Conservation (phyloP, 495 filamentous ascomycete species). For the Aspergillus incahuasiensis region DNA sequence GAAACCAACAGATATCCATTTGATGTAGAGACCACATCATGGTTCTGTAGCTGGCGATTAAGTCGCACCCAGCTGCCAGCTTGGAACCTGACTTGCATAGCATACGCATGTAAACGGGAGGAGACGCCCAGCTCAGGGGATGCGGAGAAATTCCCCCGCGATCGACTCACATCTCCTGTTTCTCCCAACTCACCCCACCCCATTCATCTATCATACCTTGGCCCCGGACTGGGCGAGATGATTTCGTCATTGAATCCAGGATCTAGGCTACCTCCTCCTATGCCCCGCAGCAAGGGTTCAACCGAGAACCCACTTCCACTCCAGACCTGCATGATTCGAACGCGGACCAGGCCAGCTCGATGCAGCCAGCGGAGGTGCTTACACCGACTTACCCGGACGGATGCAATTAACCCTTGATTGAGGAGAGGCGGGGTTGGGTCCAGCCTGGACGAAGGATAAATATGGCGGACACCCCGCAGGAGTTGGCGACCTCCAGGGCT, state of each 20-base stretch:
- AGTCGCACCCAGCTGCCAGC: too few species aligned
- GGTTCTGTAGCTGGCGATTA: too few species aligned
- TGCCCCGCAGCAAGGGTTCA: background rate
- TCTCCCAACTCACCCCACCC: background rate
- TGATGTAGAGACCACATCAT: too few species aligned
- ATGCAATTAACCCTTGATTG: background rate
- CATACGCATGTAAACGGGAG: too few species aligned
- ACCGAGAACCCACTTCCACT: background rate
- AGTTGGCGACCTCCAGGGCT: background rate
- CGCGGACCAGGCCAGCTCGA: background rate
- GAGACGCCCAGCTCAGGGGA: background rate
- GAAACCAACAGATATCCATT: too few species aligned
- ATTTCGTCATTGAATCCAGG: background rate
- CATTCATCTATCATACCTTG: slow-evolving; percentile 2
- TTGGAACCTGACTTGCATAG: too few species aligned
- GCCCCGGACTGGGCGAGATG: background rate
- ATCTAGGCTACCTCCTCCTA: background rate
- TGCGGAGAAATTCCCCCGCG: slow-evolving; percentile 13
- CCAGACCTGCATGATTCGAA: background rate
- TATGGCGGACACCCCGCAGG: background rate
- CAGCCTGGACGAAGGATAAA: background rate
- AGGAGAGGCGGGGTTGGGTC: background rate
- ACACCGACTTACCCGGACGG: background rate
- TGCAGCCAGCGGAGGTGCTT: background rate
- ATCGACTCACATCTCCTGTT: background rate